Conservation (phyloP, 2,329 filamentous ascomycete species). For the Cercospora zeae-maydis region DNA sequence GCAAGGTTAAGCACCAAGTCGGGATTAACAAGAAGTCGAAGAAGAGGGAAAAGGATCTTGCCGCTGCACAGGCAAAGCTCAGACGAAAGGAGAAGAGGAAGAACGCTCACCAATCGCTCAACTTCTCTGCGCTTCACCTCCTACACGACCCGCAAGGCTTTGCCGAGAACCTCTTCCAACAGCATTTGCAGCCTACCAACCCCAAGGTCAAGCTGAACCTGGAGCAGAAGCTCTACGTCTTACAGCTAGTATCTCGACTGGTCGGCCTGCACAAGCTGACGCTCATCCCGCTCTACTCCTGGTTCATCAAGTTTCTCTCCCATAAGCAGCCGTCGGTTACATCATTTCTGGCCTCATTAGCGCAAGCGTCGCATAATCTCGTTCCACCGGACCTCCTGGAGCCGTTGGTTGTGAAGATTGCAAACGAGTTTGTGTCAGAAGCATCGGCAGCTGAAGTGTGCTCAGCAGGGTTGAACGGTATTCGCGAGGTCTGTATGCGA, state of each 20-base stretch:
- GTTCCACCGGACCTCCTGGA: conserved; percentile 91
- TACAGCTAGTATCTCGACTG: conserved; percentile 85
- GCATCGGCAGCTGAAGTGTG: conserved; percentile 87
- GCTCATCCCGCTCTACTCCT: conserved; percentile 87
- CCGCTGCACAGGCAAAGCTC: conserved; percentile 75
- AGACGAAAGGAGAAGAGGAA: conserved; percentile 85
- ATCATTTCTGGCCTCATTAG: conserved; percentile 85
- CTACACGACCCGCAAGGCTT: conserved; percentile 94
- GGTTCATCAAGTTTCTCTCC: conserved; percentile 86
- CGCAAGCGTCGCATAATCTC: conserved; percentile 84
- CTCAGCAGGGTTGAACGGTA: conserved; percentile 87
- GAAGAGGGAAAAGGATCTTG: conserved; percentile 76
- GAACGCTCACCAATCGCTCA: conserved; percentile 78
- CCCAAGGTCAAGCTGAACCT: conserved; percentile 79
- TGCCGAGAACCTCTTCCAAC: conserved; percentile 82
- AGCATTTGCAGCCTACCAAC: conserved; percentile 72
- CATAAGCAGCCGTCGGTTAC: conserved; percentile 87
- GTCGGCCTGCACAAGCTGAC: conserved; percentile 91
- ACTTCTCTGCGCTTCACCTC: conserved; percentile 93
- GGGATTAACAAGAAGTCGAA: conserved; percentile 96
- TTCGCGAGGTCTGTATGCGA: conserved; percentile 86
- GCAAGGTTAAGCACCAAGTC: conserved; percentile 75
- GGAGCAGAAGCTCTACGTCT: conserved; percentile 82
- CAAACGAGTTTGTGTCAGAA: conserved; percentile 97
- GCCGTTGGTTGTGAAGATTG: conserved; percentile 88